Conservation (phyloP, 2,329 filamentous ascomycete genomes). For the Cryphonectria naterciae region DNA sequence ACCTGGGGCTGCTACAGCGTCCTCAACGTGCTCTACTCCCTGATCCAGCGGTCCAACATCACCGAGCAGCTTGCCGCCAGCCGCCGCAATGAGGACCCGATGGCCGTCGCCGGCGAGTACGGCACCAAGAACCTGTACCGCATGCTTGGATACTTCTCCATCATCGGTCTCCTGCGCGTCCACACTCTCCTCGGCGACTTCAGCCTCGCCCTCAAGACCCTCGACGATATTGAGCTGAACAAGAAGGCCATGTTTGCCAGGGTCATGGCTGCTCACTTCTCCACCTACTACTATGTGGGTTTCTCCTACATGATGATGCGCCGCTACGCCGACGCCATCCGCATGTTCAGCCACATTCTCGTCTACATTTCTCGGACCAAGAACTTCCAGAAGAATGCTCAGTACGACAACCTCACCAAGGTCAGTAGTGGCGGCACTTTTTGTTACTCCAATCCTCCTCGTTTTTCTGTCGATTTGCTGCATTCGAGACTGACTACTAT, state of each 20-base stretch:
- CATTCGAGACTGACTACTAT: constrained; percentile 1
- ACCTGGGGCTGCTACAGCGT: constrained; percentile 99
- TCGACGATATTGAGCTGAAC: constrained; percentile 99
- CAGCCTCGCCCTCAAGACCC: constrained; percentile 95
- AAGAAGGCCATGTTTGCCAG: constrained; percentile 99
- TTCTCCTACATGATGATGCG: constrained; percentile 99
- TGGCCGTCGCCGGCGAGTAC: constrained; percentile 90
- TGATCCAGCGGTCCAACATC: constrained; percentile 98
- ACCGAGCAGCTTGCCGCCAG: constrained; percentile 94
- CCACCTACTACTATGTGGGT: constrained; percentile 99
- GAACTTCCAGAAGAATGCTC: constrained; percentile 99
- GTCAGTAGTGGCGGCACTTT: constrained; percentile 5
- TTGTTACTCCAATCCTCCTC: no score
- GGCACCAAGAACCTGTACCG: constrained; percentile 92
- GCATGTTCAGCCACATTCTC: constrained; percentile 99
- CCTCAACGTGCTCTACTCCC: constrained; percentile 97
- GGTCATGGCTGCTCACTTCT: constrained; percentile 99
- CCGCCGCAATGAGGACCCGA: constrained; percentile 90
- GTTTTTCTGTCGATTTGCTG: no score
- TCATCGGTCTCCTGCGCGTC: constrained; percentile 93
- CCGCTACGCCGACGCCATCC: constrained; percentile 97
- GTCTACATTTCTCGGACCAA: constrained; percentile 98
- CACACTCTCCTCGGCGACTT: constrained; percentile 98
- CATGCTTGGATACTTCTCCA: constrained; percentile 99
- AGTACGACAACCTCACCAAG: constrained; percentile 98